Evolutionary conservation across 2,329 filamentous ascomycete genomes (phyloP).

Genomic region (Diaporthe destruens): DNA sequence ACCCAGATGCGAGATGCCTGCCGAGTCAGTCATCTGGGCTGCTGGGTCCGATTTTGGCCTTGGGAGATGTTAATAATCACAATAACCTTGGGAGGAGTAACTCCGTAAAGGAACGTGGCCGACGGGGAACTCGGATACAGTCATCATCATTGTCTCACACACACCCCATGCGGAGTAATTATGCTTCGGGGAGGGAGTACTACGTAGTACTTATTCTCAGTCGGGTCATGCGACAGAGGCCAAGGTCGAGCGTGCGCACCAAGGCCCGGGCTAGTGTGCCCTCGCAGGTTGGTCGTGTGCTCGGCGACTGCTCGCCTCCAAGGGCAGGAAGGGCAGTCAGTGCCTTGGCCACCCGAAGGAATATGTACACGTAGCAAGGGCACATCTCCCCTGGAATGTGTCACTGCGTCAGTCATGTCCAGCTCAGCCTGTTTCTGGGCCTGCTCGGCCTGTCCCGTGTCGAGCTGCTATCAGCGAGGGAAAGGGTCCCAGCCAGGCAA

Average conservation of each 20-base stretch:
- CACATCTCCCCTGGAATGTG: constrained; percentile 4
- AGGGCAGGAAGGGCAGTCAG: background rate
- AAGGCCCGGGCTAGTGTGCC: background rate
- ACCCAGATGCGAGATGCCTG: constrained; percentile 20
- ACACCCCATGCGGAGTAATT: background rate
- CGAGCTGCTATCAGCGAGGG: constrained; percentile 13
- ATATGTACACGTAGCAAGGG: constrained; percentile 25
- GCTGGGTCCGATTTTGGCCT: constrained; percentile 2
- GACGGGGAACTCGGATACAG: constrained; percentile 18
- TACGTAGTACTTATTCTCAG: background rate
- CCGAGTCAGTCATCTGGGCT: constrained; percentile 7
- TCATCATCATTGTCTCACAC: background rate
- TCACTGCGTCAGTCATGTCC: constrained; percentile 30
- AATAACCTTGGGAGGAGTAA: too few relatives aligned
- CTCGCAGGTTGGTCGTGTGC: constrained; percentile 17
- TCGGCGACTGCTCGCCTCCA: background rate
- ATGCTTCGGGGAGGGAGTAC: background rate
- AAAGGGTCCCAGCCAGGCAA: background rate
- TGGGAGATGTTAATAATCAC: background rate
- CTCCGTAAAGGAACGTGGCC: too few relatives aligned
- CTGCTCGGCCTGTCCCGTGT: constrained; percentile 28
- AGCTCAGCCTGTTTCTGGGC: constrained; percentile 29
- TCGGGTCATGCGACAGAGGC: constrained; percentile 21
- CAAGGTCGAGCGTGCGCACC: constrained; percentile 9
- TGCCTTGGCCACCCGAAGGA: background rate